phyloP scores from a whole-genome alignment of 192 early-diverging fungal species.

The Chytriomyces hyalinus region DNA sequence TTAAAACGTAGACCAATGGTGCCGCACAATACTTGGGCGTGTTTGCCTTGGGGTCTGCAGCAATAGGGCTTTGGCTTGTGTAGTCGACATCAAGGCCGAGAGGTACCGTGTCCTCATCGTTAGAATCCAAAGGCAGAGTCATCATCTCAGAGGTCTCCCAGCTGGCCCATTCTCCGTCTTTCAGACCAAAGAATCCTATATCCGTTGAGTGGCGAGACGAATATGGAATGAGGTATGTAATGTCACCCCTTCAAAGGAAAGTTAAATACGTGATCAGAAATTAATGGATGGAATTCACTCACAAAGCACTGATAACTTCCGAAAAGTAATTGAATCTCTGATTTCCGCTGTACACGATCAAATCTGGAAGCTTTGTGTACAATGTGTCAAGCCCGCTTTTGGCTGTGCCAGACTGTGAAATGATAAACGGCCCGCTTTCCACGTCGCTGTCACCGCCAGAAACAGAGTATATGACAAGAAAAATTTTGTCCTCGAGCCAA shows the following conservation, averaged over 20 bases:
- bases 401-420: conserved; percentile 42
- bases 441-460: background rate
- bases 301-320: background rate
- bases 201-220: background rate
- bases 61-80: conserved; percentile 57
- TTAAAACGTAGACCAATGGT: conserved; percentile 76
- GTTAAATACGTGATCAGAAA: background rate
- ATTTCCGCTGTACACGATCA: conserved; percentile 36
- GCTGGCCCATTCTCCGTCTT: conserved; percentile 63
- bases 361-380: background rate
- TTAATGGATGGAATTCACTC: background rate
- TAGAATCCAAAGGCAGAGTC: conserved; percentile 60
- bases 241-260: conserved; percentile 2
- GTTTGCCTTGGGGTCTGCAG: conserved; percentile 58
- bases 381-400: conserved; percentile 34
- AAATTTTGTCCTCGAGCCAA: conserved; percentile 78
- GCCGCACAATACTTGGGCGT: conserved; percentile 60
- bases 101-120: conserved; percentile 65
- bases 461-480: conserved; percentile 69
- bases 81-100: conserved; percentile 80
- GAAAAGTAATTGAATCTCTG: conserved; percentile 7
- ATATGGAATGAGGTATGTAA: conserved; percentile 15
- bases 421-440: conserved; percentile 6
- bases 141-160: conserved; percentile 67
- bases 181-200: conserved; percentile 53